Percentiles rank a stretch among this genome's conserved stretches.
phyloP scores from a whole-genome alignment of 192 early-diverging fungal species.

The Helicostylum pulchrum region DNA sequence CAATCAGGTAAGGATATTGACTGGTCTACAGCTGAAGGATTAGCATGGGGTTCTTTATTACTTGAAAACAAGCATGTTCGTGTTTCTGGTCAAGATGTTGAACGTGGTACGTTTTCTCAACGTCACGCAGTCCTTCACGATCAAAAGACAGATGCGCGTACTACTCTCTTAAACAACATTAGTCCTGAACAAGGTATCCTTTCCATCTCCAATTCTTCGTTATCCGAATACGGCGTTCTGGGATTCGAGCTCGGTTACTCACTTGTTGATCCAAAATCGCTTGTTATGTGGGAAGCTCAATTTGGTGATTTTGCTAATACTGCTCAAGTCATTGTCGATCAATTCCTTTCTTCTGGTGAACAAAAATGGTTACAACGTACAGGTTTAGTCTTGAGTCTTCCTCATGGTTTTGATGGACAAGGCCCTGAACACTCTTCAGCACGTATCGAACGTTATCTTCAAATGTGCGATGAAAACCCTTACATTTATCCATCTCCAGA shows the following conservation, averaged over 20 bases:
- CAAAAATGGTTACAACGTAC: constrained; percentile 98
- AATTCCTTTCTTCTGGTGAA: constrained; percentile 94
- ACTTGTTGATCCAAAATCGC: constrained; percentile 87
- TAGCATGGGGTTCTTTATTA: constrained; percentile 89
- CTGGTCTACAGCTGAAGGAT: constrained; percentile 91
- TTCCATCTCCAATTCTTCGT: constrained; percentile 90
- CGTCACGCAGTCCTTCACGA: constrained; percentile 95
- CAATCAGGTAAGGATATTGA: constrained; percentile 80
- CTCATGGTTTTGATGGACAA: constrained; percentile 98
- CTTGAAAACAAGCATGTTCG: constrained; percentile 89
- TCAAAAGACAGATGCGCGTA: constrained; percentile 78
- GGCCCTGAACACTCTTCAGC: constrained; percentile 97
- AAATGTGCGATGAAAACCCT: constrained; percentile 92
- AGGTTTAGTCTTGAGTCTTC: constrained; percentile 87
- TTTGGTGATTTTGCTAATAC: constrained; percentile 98
- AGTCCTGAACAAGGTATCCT: constrained; percentile 82
- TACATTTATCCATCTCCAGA: constrained; percentile 71
- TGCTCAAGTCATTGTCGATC: constrained; percentile 98
- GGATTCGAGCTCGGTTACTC: constrained; percentile 98
- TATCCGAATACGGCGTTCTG: constrained; percentile 92
- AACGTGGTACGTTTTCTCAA: constrained; percentile 99
- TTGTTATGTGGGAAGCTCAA: constrained; percentile 97
- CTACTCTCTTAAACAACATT: constrained; percentile 82
- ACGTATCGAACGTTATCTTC: constrained; percentile 92
- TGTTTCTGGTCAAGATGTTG: constrained; percentile 94